Conservation (phyloP, 148 eudicot species). For the Chenopodium berlandieri region DNA sequence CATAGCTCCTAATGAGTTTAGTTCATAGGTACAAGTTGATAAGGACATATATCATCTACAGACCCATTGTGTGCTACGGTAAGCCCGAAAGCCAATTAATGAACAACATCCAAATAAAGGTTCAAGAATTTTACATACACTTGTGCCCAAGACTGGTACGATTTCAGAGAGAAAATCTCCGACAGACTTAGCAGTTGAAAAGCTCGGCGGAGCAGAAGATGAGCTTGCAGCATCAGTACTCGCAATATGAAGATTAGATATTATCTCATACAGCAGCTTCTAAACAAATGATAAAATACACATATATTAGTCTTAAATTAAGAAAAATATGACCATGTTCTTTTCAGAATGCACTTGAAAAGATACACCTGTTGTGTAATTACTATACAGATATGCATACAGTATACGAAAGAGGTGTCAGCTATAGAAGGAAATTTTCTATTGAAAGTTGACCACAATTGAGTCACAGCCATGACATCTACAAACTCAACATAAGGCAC, state of each 20-base stretch:
- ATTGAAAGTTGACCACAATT: not conserved
- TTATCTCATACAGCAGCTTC: constrained; percentile 68
- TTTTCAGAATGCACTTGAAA: not conserved
- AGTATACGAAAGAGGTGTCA: not conserved
- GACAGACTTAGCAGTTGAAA: constrained; percentile 46
- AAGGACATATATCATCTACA: not conserved
- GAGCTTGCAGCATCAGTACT: constrained; percentile 63
- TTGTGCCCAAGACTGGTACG: constrained; percentile 45
- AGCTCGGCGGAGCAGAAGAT: constrained; percentile 47
- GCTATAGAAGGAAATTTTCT: not conserved
- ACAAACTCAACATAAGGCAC: not conserved
- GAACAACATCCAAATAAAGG: not conserved
- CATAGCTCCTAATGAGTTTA: not conserved
- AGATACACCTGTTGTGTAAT: not conserved
- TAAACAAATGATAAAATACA: constrained; percentile 5
- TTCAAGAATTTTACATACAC: constrained; percentile 23
- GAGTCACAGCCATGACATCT: not conserved
- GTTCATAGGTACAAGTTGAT: not conserved
- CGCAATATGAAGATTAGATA: constrained; percentile 50
- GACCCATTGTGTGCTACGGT: not conserved
- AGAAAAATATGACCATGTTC: not conserved
- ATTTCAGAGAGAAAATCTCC: constrained; percentile 52
- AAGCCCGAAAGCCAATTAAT: not conserved
- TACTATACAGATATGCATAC: not conserved
- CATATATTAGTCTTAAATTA: not conserved